Evolutionary conservation across 306 rosid genomes (phyloP), one percentile per base, ranked within the genome.

Genomic region (Inga leiocalycina): DNA sequence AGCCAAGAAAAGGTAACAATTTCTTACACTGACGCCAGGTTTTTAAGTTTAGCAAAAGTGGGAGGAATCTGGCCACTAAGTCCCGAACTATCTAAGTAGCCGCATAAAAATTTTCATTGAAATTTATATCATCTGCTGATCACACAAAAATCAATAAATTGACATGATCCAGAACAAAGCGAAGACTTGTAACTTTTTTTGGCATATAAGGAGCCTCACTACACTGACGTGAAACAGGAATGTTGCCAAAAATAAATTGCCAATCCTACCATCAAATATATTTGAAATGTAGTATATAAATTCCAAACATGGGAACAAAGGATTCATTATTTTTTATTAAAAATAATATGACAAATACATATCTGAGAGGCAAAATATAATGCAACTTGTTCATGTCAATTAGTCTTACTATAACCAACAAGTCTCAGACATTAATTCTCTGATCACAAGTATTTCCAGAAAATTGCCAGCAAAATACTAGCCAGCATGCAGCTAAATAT

Each of bases 31-130:
- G 6, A 66, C 4, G 0, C 4, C 88, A 95, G 74, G 87, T 77
- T 93, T 30, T 4, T 85, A 1, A 95, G 88, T 41, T 85, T 79
- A 30, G 92, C 83, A 91, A 95, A 88, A 84, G 97, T 81, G 65
- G 89, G 78, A 79, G 98, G 98, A 86, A 95, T 89, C 81, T 87
- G 88, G 41, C 98, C 98, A 27, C 94, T 84, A 43, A 91, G 75
- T 84, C 98, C 97, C 8, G 91, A 87, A 80, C 98, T 95, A 87
- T 83, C 92, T 24, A 90, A 13, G 76, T 92, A 93, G 74, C 98
- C 92, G 91, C 67, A 88, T 41, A 77, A 1, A 83, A 79, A 87
- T 75, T 79, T 79, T 71, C 14, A 70, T 30, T 51, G 74, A 54
- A 71, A 78, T 78, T 84, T 67, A 32, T 30, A 87, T 67, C 17